Percentiles rank a stretch among this genome's conserved stretches.
Conservation (phyloP, 2,329 filamentous ascomycete species). For the Cercospora beticola region DNA sequence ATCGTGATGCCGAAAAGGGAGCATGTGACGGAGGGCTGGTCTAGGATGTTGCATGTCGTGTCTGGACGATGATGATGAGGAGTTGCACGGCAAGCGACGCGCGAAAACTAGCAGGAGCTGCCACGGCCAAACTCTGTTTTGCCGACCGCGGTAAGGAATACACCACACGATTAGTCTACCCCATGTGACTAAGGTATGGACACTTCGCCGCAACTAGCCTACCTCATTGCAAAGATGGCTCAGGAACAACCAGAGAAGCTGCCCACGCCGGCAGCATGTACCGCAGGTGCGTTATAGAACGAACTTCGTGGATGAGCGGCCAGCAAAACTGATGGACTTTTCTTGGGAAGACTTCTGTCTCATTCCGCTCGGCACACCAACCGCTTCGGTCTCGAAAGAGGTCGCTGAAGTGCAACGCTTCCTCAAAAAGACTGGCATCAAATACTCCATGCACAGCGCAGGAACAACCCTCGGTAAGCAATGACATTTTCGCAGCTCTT, state of each 20-base stretch:
- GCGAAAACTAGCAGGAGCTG: neutral
- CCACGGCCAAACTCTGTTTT: neutral
- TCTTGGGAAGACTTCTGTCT: conserved; percentile 72
- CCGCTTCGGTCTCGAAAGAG: conserved; percentile 58
- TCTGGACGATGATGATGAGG: neutral
- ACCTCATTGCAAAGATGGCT: conserved; percentile 34
- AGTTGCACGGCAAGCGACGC: neutral
- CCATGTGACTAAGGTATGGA: conserved; percentile 28
- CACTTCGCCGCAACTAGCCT: conserved; percentile 33
- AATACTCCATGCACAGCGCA: conserved; percentile 87
- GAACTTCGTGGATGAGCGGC: too few relatives aligned
- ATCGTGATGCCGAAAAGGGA: neutral
- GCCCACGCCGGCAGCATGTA: conserved; percentile 70
- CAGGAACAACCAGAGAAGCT: conserved; percentile 33
- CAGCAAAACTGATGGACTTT: neutral
- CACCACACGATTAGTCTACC: neutral
- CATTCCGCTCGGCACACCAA: conserved; percentile 67
- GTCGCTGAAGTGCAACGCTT: conserved; percentile 86
- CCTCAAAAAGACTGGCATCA: conserved; percentile 75
- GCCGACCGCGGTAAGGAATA: neutral
- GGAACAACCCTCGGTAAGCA: conserved; percentile 83
- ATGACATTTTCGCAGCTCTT: neutral
- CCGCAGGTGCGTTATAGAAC: too few relatives aligned
- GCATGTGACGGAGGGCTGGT: neutral
- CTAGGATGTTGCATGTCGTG: neutral